Conservation (phyloP, 1,284 basidiomycete species). For the Cutaneotrichosporon daszewskae region DNA sequence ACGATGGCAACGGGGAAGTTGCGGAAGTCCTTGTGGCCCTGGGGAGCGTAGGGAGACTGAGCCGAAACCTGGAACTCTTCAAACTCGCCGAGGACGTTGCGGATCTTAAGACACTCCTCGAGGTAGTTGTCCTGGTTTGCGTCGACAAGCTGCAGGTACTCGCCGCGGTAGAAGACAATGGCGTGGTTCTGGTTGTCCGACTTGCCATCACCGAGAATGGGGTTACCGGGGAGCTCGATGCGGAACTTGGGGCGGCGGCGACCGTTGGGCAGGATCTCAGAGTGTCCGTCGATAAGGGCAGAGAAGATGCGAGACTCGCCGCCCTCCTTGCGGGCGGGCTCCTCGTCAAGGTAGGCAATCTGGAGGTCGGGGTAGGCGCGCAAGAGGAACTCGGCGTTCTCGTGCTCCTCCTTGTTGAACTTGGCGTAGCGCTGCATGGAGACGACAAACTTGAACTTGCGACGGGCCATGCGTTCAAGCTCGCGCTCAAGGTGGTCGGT, state of each 20-base stretch:
- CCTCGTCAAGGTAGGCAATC: constrained; percentile 97
- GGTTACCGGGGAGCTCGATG: constrained; percentile 96
- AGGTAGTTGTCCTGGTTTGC: constrained; percentile 99
- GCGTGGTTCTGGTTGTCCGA: constrained; percentile 99
- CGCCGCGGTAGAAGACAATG: constrained; percentile 97
- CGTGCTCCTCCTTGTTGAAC: constrained; percentile 98
- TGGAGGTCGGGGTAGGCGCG: constrained; percentile 98
- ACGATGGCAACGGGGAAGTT: constrained; percentile 91
- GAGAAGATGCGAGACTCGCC: constrained; percentile 95
- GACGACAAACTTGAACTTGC: constrained; percentile 99
- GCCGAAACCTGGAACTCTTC: constrained; percentile 84
- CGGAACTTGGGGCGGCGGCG: constrained; percentile 93
- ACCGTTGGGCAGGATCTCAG: constrained; percentile 85
- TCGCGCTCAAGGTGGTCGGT: constrained; percentile 96
- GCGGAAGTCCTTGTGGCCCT: constrained; percentile 79
- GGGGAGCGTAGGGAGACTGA: constrained; percentile 80
- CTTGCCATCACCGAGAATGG: constrained; percentile 97
- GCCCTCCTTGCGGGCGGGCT: constrained; percentile 86
- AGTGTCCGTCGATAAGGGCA: constrained; percentile 93
- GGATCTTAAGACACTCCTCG: constrained; percentile 98
- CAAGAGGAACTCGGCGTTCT: constrained; percentile 96
- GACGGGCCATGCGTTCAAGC: constrained; percentile 91
- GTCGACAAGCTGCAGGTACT: constrained; percentile 97
- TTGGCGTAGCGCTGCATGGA: constrained; percentile 99
- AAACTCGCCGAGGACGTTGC: constrained; percentile 96